Evolutionary conservation across 73 alveolate genomes (phyloP).

Genomic region (Blepharisma japonicum): DNA sequence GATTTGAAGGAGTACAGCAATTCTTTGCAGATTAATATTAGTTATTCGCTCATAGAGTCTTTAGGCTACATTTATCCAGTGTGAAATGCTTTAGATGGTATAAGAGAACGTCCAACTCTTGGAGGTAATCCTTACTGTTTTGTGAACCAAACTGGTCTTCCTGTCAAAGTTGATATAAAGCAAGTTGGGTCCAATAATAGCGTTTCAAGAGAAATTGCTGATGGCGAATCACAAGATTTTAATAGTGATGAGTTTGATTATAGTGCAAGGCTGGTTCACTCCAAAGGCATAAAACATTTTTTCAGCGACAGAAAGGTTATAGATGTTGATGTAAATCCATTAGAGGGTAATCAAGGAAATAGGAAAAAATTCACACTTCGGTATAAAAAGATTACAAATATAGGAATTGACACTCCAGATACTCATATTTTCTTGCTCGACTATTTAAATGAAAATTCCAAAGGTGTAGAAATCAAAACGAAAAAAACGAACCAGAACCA

Average conservation of each 20-base stretch:
- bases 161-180: background rate
- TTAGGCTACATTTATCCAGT: background rate
- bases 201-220: background rate
- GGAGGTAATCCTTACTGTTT: background rate
- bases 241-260: too few relatives aligned
- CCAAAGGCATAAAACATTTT: background rate
- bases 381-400: background rate
- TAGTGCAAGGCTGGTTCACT: too few relatives aligned
- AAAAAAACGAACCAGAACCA: background rate
- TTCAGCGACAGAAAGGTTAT: background rate
- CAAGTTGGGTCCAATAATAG: background rate
- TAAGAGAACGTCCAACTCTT: background rate
- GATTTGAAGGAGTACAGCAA: background rate
- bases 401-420: slow-evolving; percentile 28
- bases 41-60: background rate
- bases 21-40: background rate
- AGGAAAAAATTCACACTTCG: background rate
- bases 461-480: background rate
- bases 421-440: slow-evolving; percentile 9
- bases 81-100: background rate
- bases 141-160: slow-evolving; percentile 17
- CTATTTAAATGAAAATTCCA: background rate
- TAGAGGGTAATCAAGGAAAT: background rate
- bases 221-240: background rate
- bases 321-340: background rate